phyloP scores from a whole-genome alignment of 2,329 filamentous ascomycete genomes.

The Aspergillus pseudotamarii region DNA sequence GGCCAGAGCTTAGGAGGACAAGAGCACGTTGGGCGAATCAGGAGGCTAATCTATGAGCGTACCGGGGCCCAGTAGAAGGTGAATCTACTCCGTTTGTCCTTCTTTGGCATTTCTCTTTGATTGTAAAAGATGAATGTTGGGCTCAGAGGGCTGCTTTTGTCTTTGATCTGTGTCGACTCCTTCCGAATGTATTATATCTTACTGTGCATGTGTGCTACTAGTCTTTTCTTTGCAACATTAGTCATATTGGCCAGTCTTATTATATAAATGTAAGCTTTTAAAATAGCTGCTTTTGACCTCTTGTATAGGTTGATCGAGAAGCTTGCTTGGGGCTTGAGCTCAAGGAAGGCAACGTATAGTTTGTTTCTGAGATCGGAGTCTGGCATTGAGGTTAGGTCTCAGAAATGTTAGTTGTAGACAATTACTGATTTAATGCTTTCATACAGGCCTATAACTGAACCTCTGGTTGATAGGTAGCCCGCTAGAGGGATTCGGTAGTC shows the following conservation, averaged over 20 bases:
- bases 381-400: not conserved
- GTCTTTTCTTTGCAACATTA: not conserved
- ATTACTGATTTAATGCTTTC: not conserved
- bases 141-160: not conserved
- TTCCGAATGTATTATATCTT: conserved; percentile 5
- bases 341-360: not conserved
- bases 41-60: conserved; percentile 33
- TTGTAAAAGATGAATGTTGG: not conserved
- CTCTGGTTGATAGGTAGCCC: not conserved
- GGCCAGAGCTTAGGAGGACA: conserved; percentile 18
- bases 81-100: not conserved
- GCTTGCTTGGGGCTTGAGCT: not conserved
- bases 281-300: not conserved
- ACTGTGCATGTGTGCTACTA: not conserved
- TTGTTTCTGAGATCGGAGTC: not conserved
- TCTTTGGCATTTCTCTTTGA: not conserved
- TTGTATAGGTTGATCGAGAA: not conserved
- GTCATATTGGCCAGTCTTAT: not conserved
- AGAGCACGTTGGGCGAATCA: conserved; percentile 32
- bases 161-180: not conserved
- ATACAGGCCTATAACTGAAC: not conserved
- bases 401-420: not conserved
- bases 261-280: not conserved
- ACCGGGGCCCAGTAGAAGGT: conserved; percentile 1
- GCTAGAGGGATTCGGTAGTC: not conserved